These are phyloP conservation scores for Globisporangium recalcitrans DNA, from an alignment of 352 stramenopile species.

Conservation along the genomic window DNA sequence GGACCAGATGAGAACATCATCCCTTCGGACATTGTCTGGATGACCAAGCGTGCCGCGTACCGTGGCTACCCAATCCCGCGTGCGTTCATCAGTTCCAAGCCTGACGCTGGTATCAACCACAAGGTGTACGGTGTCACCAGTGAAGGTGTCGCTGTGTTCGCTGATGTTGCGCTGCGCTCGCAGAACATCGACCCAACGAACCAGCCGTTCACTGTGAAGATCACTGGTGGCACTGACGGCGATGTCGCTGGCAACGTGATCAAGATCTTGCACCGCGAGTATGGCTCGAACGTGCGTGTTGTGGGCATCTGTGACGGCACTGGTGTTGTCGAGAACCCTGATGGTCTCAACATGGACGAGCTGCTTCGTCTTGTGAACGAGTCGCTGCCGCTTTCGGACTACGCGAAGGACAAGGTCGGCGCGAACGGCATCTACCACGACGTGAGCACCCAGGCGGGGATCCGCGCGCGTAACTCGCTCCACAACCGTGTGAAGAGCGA, in stretches of 20 bases:
- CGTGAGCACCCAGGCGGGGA: constrained; percentile 60
- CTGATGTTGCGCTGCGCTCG: constrained; percentile 67
- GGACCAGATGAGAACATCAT: constrained; percentile 84
- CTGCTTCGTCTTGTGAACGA: constrained; percentile 92
- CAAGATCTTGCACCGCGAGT: constrained; percentile 95
- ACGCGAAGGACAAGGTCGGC: constrained; percentile 44
- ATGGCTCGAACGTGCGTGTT: constrained; percentile 91
- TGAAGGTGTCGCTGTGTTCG: constrained; percentile 78
- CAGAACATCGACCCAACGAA: constrained; percentile 73
- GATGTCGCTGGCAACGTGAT: constrained; percentile 98
- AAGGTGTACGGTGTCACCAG: constrained; percentile 85
- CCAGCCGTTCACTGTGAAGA: constrained; percentile 75
- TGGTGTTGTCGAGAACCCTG: constrained; percentile 93
- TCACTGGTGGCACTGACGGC: constrained; percentile 95
- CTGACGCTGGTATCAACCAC: constrained; percentile 81
- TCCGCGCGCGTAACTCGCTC: constrained; percentile 96
- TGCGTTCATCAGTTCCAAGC: constrained; percentile 85
- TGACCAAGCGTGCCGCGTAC: constrained; percentile 77
- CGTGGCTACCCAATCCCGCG: constrained; percentile 75
- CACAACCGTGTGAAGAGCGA: constrained; percentile 93
- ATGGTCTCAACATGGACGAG: constrained; percentile 92
- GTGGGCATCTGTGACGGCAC: constrained; percentile 89
- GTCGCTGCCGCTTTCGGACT: constrained; percentile 85
- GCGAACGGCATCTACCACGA: constrained; percentile 76
- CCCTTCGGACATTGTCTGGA: constrained; percentile 72